phyloP scores from a whole-genome alignment of 108 stramenopile genomes.

The Nitzschia sp. region DNA sequence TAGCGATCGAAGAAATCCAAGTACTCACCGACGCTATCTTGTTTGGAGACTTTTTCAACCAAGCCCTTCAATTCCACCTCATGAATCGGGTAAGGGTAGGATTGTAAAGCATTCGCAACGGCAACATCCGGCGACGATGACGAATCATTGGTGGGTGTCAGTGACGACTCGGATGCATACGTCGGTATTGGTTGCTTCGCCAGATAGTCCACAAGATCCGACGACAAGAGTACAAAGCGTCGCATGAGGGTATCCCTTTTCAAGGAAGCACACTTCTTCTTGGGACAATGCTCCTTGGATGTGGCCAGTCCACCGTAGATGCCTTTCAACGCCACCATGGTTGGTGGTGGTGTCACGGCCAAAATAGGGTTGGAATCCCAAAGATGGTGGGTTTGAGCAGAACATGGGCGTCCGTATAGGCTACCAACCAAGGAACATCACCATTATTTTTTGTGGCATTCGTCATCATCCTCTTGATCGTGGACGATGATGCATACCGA shows the following conservation, averaged over 20 bases:
- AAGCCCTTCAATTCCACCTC: background rate
- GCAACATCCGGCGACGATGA: conserved; percentile 1
- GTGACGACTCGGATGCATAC: background rate
- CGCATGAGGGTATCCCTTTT: conserved; percentile 6
- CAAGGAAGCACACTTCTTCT: conserved; percentile 3
- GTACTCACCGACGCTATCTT: background rate
- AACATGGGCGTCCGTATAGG: conserved; percentile 11
- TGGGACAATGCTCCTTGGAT: background rate
- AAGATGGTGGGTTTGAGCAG: conserved; percentile 3
- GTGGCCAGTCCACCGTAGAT: conserved; percentile 7
- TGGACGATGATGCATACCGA: background rate
- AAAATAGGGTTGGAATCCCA: background rate
- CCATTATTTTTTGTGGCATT: background rate
- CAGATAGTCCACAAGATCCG: conserved; percentile 1
- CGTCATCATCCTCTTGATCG: background rate
- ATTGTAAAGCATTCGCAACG: conserved; percentile 11
- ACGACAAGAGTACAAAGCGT: conserved; percentile 11
- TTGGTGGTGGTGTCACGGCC: background rate
- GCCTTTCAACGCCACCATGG: background rate
- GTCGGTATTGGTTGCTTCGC: background rate
- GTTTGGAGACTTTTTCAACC: background rate
- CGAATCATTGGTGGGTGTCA: background rate
- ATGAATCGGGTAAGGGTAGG: background rate
- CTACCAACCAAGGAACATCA: background rate
- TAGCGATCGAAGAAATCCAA: background rate